These are phyloP conservation scores for Rubia yunnanensis DNA, from an alignment of 257 asterid genomes.

Conservation along the genomic window DNA sequence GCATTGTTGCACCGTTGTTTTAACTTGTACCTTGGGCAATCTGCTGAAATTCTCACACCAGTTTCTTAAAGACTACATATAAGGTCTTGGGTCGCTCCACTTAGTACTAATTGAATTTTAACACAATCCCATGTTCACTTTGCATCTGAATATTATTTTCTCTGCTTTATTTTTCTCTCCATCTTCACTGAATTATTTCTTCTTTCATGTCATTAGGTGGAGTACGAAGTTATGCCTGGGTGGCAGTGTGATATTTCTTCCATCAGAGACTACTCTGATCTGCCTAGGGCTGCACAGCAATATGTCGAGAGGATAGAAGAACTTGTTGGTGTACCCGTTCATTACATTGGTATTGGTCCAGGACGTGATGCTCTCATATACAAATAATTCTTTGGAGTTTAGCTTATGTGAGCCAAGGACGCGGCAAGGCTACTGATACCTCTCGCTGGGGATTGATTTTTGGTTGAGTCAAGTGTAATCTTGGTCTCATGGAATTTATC, in stretches of 20 bases:
- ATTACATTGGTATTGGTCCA: constrained; percentile 93
- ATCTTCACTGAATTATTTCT: not conserved
- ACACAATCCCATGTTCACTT: not conserved
- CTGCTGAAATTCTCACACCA: too few relatives aligned
- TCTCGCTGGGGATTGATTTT: constrained; percentile 18
- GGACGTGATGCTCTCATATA: constrained; percentile 95
- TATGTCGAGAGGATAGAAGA: constrained; percentile 90
- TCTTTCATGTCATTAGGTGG: constrained; percentile 38
- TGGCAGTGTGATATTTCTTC: constrained; percentile 81
- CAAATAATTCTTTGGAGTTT: constrained; percentile 34
- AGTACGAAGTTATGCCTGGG: constrained; percentile 83
- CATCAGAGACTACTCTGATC: constrained; percentile 67
- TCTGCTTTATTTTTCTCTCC: not conserved
- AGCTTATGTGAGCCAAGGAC: constrained; percentile 3
- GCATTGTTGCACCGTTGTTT: not conserved
- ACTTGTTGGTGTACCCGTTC: constrained; percentile 73
- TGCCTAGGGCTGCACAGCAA: constrained; percentile 73
- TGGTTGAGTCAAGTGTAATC: not conserved
- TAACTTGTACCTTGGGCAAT: not conserved
- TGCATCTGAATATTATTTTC: not conserved
- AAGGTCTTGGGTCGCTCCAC: too few relatives aligned
- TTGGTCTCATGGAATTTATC: constrained; percentile 9
- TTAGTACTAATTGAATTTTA: too few relatives aligned
- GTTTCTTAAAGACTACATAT: too few relatives aligned
- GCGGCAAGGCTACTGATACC: constrained; percentile 10